These are phyloP conservation scores for Thyridium curvatum DNA, from an alignment of 2,329 filamentous ascomycete genomes.

Conservation along the genomic window DNA sequence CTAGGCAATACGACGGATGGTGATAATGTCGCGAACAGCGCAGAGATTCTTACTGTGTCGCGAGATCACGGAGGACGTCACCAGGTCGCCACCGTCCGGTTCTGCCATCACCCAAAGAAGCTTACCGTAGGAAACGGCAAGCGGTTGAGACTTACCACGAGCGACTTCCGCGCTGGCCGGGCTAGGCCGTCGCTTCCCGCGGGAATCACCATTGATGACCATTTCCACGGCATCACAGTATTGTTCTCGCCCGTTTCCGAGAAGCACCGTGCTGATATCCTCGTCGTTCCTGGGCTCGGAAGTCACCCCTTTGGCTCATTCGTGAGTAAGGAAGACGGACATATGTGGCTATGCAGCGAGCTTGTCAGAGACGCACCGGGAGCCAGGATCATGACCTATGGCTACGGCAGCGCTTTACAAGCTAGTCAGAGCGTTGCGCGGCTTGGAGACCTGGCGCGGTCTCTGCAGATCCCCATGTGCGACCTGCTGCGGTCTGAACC, in stretches of 20 bases:
- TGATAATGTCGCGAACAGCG: no score
- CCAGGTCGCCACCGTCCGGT: no score
- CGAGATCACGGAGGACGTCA: no score
- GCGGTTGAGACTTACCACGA: no score
- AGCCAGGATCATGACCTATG: constrained; percentile 4
- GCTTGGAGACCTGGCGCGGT: constrained; percentile 1
- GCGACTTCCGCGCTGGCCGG: no score
- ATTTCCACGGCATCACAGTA: constrained; percentile 3
- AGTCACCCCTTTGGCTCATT: constrained; percentile 6
- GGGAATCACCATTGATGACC: constrained; percentile 1
- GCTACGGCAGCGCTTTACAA: constrained; percentile 1
- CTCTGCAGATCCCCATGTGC: not conserved
- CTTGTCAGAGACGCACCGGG: constrained; percentile 1
- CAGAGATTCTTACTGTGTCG: no score
- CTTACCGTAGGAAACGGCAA: no score
- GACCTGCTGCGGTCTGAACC: not conserved
- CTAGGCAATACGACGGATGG: no score
- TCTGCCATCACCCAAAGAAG: no score
- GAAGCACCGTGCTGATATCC: constrained; percentile 1
- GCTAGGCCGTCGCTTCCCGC: no score
- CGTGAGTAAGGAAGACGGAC: constrained; percentile 1
- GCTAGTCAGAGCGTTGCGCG: not conserved
- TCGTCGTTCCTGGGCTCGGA: constrained; percentile 3
- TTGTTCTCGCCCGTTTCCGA: not conserved
- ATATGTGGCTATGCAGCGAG: constrained; percentile 2